Evolutionary conservation across 176 grass and related monocot species (phyloP).

Genomic region (Luzula sylvatica): DNA sequence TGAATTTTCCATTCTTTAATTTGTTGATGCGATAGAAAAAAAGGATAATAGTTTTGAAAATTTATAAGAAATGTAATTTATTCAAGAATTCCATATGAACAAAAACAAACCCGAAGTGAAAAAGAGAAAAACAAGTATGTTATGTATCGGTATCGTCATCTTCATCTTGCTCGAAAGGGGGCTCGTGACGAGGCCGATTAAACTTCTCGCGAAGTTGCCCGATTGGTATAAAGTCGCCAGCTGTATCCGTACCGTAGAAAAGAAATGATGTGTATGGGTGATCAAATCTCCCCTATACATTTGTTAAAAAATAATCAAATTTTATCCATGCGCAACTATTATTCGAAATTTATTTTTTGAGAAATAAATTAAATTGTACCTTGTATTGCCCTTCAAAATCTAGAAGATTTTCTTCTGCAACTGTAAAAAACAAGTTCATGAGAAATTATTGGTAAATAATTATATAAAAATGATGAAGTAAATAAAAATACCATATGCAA

Average conservation of each 20-base stretch:
- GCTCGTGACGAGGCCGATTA: slow-evolving; percentile 60
- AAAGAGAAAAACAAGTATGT: not conserved
- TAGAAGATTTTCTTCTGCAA: slow-evolving; percentile 83
- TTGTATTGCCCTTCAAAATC: slow-evolving; percentile 47
- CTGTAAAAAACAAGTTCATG: slow-evolving; percentile 33
- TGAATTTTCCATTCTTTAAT: no score
- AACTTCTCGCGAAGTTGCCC: slow-evolving; percentile 90
- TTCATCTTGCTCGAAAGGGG: slow-evolving; percentile 36
- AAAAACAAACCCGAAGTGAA: not conserved
- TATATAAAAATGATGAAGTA: slow-evolving; percentile 14
- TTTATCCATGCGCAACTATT: not conserved
- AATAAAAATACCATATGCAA: slow-evolving; percentile 85
- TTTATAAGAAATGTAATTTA: no score
- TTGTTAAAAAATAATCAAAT: not conserved
- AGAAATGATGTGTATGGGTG: slow-evolving; percentile 79
- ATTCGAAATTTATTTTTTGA: no score
- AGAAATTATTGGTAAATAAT: not conserved
- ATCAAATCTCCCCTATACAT: slow-evolving; percentile 65
- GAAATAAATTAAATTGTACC: slow-evolving; percentile 13
- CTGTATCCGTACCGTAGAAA: slow-evolving; percentile 69
- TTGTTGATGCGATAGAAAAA: no score
- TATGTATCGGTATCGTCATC: slow-evolving; percentile 19
- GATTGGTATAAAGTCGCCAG: slow-evolving; percentile 84
- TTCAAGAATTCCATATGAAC: no score
- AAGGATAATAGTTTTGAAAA: no score